Conservation (phyloP, 2,329 filamentous ascomycete species). For the Elsinoe australis region DNA sequence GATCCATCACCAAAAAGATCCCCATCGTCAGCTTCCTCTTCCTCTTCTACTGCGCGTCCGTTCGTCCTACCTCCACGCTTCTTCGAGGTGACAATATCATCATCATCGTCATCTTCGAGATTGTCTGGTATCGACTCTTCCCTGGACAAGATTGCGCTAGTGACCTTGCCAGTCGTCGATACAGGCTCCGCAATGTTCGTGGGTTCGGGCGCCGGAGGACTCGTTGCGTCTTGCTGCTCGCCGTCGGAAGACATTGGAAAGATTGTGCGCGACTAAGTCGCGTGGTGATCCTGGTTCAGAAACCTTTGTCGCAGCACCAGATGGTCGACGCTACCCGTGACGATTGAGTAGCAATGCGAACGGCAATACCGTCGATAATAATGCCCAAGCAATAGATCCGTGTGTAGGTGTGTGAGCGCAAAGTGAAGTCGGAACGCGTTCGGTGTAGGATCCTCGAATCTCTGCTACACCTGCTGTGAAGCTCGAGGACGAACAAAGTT, state of each 20-base stretch:
- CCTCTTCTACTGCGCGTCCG: slow-evolving; percentile 15
- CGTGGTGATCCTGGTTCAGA: no score
- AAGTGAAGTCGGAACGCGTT: no score
- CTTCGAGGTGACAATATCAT: slow-evolving; percentile 23
- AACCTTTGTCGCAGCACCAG: no score
- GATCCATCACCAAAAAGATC: slow-evolving; percentile 43
- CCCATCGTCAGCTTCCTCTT: slow-evolving; percentile 34
- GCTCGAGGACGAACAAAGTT: no score
- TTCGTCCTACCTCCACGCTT: slow-evolving; percentile 19
- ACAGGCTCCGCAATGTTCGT: slow-evolving; percentile 30
- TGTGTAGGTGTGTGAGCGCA: no score
- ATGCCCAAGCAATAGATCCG: no score
- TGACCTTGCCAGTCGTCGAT: slow-evolving; percentile 23
- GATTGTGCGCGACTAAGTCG: slow-evolving; percentile 14
- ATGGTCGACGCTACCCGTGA: not conserved
- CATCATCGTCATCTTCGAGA: slow-evolving; percentile 22
- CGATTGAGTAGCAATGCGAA: not conserved
- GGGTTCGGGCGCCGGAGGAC: slow-evolving; percentile 21
- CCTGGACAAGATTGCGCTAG: slow-evolving; percentile 28
- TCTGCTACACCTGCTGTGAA: no score
- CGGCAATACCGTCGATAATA: no score
- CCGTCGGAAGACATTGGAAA: slow-evolving; percentile 36
- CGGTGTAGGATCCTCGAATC: no score
- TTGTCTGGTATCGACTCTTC: slow-evolving; percentile 21
- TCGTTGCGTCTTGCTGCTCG: slow-evolving; percentile 29